Conservation (phyloP, 176 grass and related monocot species). For the Triticum monococcum region DNA sequence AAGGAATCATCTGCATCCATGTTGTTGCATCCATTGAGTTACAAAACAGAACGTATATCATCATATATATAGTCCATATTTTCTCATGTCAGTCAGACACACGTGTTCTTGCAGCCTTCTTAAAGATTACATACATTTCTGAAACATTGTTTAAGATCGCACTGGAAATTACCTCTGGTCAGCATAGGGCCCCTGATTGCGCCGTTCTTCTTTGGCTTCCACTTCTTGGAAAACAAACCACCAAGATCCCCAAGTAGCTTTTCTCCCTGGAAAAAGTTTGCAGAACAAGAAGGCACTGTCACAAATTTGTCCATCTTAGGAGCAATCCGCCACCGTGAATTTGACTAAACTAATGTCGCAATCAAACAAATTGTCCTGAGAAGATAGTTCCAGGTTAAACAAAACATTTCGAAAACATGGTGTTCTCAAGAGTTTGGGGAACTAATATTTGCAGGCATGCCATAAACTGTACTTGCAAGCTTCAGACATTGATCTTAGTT, state of each 20-base stretch:
- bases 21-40: slow-evolving; percentile 1
- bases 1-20: slow-evolving; percentile 75
- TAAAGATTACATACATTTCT: neutral
- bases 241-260: slow-evolving; percentile 87
- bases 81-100: neutral
- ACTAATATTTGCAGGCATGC: neutral
- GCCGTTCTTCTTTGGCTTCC: slow-evolving; percentile 74
- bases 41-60: neutral
- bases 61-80: neutral
- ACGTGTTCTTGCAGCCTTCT: neutral
- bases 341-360: neutral
- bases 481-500: neutral
- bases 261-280: slow-evolving; percentile 49
- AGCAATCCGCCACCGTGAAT: neutral
- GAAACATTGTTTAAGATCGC: neutral
- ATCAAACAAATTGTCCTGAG: neutral
- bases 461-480: neutral
- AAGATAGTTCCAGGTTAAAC: neutral
- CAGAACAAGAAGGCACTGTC: neutral
- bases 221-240: slow-evolving; percentile 86
- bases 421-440: too few species aligned
- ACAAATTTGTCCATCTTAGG: neutral
- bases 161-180: slow-evolving; percentile 50
- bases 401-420: neutral
- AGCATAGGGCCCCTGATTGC: slow-evolving; percentile 72